Base-by-base conservation (phyloP, 1,284 basidiomycete genomes). In the Naganishia liquefaciens region DNA sequence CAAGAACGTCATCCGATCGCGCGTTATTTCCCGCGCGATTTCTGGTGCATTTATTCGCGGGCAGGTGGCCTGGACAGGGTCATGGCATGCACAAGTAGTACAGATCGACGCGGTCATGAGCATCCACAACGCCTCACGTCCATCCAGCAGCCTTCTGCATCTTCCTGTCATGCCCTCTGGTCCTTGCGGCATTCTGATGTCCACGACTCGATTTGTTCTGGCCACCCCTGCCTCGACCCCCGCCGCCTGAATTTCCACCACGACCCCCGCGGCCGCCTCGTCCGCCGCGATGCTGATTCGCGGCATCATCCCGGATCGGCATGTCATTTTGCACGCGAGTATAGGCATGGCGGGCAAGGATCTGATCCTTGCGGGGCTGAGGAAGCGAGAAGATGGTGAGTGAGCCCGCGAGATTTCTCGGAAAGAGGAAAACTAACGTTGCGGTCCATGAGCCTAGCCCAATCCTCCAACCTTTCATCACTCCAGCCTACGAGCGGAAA, bases 381-480 rank as follows among this genome's bases (percentile, higher is more conserved):
- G 27, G 7, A 47, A 6, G 2, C 25, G 28, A 13, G 1, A 15
- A 11, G 30, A 30, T 44, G 1, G 33, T 40, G 2, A 54, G 52
- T 17, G 19, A 27, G 6, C 30, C 40, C n/a, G n/a, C 3, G 25
- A 30, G 10, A n/a, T 37, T 3, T 13, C 7, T 37, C 33, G 28
- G 13, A 51, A 6, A 3, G 2, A 37, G 10, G 39, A 23, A 23
- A 37, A 80, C 87, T 70, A 74, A 93, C 91, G 71, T 91, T 87
- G 71, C 87, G 80, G 66, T 94, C 91, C 58, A 94, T 78, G 88
- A 93, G 91, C 63, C 89, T 86, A 65, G 77, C 83, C 91, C 91
- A 94, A 0, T 91, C 91, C 76, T 94, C 91, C 33, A 93, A 86
- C 73, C 93, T 90, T 69, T 88, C 87, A 73, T 94, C 87, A 17